These are phyloP conservation scores for Pythium dissimile DNA, from an alignment of 352 stramenopile species.

Conservation along the genomic window DNA sequence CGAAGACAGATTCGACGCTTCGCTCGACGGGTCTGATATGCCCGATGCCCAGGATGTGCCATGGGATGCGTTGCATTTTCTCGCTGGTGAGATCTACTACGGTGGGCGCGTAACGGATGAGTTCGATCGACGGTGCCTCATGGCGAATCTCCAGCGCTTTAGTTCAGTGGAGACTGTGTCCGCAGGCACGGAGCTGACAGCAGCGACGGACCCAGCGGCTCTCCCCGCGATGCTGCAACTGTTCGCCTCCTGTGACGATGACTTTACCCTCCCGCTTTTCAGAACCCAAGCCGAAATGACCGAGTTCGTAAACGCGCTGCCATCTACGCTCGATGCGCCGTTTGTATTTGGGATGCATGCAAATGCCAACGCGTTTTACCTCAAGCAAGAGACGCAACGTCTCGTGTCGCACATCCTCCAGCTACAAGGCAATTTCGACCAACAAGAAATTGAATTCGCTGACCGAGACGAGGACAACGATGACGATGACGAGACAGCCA, in stretches of 20 bases:
- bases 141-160: conserved; percentile 64
- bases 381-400: conserved; percentile 48
- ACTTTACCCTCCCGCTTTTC: conserved; percentile 49
- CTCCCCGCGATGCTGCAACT: conserved; percentile 1
- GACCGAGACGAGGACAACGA: conserved; percentile 4
- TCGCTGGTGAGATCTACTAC: conserved; percentile 83
- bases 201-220: too few relatives aligned
- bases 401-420: conserved; percentile 37
- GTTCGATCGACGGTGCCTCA: conserved; percentile 69
- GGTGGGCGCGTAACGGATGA: conserved; percentile 80
- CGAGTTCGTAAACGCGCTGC: conserved; percentile 44
- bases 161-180: conserved; percentile 32
- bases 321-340: conserved; percentile 40
- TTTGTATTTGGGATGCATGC: conserved; percentile 83
- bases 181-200: background rate
- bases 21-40: background rate
- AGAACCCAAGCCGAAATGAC: conserved; percentile 32
- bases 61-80: conserved; percentile 74
- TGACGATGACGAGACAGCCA: background rate
- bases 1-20: background rate
- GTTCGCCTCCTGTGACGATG: conserved; percentile 27
- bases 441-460: background rate
- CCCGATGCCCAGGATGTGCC: conserved; percentile 30
- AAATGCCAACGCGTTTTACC: conserved; percentile 71
- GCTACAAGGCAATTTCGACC: conserved; percentile 27